Evolutionary conservation across 1,284 basidiomycete genomes (phyloP), one percentile per base, ranked within the genome.

Genomic region (Neonothopanus nambi): DNA sequence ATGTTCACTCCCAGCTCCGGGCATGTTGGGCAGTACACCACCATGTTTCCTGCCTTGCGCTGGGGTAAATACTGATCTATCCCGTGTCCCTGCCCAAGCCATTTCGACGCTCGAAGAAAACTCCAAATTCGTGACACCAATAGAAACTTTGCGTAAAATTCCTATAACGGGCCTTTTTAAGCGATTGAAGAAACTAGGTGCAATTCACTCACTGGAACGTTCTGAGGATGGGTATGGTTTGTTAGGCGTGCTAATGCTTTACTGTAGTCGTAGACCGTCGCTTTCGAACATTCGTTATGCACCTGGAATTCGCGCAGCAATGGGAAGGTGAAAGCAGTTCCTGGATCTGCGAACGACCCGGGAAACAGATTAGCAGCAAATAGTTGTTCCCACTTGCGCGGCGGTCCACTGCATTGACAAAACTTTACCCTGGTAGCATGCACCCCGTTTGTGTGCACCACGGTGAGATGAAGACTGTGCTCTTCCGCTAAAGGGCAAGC

Each of bases 271-370:
- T 64, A 65, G 5, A 59, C 58, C 0, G 67, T 59, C 21, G 57
- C 61, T 40, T 69, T 68, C 0, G 61, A 62, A 26, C 59, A 59
- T 1, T 67, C 40, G 18, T 61, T 63, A 20, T 63, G 58, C 3
- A 66, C n/a, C 24, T 68, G 65, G 45, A 65, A 71, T 5, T 61
- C 44, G 11, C 66, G 59, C 9, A 73, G 55, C n/a, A 70, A 49
- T 0, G 49, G 51, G 37, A 70, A 65, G 0, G 67, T 67, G 42
- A 66, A 65, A 0, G 59, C 64, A 1, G 65, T 68, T 12, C 56
- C 50, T 0, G 68, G 65, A 8, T 56, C 48, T 1, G 53, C 45
- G 0, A 61, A 43, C 0, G 68, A 69, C 0, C 65, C 66, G 12
- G 70, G 70, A 30, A 64, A 72, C 36, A 71, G 57, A 5, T 63